Conservation (phyloP, 2,329 filamentous ascomycete genomes). For the Colletotrichum tropicale region DNA sequence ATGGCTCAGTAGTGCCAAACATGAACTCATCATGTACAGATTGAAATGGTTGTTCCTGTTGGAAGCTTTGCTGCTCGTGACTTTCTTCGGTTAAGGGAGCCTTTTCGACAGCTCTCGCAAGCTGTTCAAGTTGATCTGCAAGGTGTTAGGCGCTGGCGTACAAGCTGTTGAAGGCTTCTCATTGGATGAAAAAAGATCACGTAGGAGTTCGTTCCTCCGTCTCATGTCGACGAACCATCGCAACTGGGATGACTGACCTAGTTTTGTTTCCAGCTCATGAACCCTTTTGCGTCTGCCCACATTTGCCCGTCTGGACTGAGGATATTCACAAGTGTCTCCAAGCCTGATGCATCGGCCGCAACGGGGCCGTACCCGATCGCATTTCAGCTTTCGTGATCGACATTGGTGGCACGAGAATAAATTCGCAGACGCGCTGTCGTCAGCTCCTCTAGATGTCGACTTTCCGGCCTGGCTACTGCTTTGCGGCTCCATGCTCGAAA, state of each 20-base stretch:
- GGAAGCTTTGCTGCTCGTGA: not conserved
- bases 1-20: not conserved
- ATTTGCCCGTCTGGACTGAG: slow-evolving; percentile 23
- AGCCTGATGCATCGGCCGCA: slow-evolving; percentile 29
- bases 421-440: not conserved
- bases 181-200: not conserved
- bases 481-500: not conserved
- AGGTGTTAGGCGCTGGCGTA: slow-evolving; percentile 21
- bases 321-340: slow-evolving; percentile 28
- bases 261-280: slow-evolving; percentile 27
- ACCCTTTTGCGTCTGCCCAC: slow-evolving; percentile 26
- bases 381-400: slow-evolving; percentile 31
- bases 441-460: not conserved
- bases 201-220: not conserved
- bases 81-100: not conserved
- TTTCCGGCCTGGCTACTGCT: not conserved
- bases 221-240: not conserved
- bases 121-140: not conserved
- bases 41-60: not conserved
- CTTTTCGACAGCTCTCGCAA: slow-evolving; percentile 23
- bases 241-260: not conserved
- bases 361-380: slow-evolving; percentile 27
- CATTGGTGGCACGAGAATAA: slow-evolving; percentile 30
- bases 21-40: not conserved
- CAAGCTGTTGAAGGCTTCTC: not conserved